Evolutionary conservation across 345 rosid genomes (phyloP).

Genomic region (Salix viminalis): DNA sequence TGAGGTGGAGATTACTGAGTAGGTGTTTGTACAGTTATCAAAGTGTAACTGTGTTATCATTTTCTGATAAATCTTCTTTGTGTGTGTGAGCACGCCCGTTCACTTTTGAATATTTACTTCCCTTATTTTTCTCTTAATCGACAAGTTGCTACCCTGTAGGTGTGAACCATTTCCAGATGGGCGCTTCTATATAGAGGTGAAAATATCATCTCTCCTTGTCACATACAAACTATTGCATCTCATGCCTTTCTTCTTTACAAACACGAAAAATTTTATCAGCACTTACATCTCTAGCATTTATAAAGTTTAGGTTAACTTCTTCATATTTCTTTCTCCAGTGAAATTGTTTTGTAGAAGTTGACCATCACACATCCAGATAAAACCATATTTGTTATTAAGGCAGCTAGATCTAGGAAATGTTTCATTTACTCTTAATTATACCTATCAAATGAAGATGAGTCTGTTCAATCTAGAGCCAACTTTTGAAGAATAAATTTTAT

Average conservation of each 20-base stretch:
- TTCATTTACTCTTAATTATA: background rate
- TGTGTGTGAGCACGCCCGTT: background rate
- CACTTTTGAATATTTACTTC: background rate
- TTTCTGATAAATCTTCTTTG: conserved; percentile 7
- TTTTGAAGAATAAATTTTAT: background rate
- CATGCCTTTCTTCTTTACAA: background rate
- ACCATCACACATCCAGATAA: background rate
- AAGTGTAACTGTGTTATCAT: background rate
- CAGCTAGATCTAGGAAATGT: background rate
- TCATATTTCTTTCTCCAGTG: background rate
- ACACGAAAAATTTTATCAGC: background rate
- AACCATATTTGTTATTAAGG: background rate
- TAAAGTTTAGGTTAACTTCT: background rate
- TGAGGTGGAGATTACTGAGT: conserved; percentile 99
- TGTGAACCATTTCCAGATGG: conserved; percentile 96
- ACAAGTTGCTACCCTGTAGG: conserved; percentile 32
- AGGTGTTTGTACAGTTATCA: conserved; percentile 25
- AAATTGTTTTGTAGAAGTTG: background rate
- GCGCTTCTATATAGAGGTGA: conserved; percentile 77
- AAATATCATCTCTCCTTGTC: background rate
- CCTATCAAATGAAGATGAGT: background rate
- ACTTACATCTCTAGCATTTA: background rate
- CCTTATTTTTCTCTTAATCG: background rate
- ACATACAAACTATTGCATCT: background rate
- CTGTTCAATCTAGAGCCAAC: background rate